Percentiles rank a stretch among this genome's conserved stretches.
phyloP scores from a whole-genome alignment of 2,329 filamentous ascomycete species.

The Arthrobotrys conoides region DNA sequence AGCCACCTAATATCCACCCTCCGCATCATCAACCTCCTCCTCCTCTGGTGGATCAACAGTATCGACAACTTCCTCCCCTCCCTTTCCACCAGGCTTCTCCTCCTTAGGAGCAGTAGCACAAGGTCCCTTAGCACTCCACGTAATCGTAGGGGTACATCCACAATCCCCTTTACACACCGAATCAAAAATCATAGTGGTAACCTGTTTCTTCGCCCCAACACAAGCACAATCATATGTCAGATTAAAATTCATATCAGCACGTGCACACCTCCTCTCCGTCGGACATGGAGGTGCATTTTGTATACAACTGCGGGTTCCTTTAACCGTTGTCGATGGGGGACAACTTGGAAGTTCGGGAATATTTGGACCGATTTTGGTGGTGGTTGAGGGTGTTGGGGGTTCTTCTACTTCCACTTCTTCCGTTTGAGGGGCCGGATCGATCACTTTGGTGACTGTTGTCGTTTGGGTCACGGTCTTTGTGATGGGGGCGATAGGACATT shows the following conservation, averaged over 20 bases:
- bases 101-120: background rate
- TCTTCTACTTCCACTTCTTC: background rate
- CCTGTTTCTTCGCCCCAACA: background rate
- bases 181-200: background rate
- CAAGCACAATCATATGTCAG: background rate
- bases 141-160: background rate
- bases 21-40: background rate
- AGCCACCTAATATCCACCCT: background rate
- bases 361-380: background rate
- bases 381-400: background rate
- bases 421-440: background rate
- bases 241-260: background rate
- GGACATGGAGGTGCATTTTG: background rate
- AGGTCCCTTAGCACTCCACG: background rate
- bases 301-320: background rate
- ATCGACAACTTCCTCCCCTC: background rate
- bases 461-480: constrained; percentile 1
- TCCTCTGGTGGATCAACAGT: background rate
- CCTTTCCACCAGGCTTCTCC: background rate
- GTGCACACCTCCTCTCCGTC: background rate
- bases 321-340: background rate
- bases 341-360: background rate
- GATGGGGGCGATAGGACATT: background rate
- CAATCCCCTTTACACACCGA: background rate
- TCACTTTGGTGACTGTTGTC: background rate